Percentiles rank a stretch among this genome's conserved stretches.
Conservation (phyloP, 2,329 filamentous ascomycete genomes). For the Echinosphaeria canescens region DNA sequence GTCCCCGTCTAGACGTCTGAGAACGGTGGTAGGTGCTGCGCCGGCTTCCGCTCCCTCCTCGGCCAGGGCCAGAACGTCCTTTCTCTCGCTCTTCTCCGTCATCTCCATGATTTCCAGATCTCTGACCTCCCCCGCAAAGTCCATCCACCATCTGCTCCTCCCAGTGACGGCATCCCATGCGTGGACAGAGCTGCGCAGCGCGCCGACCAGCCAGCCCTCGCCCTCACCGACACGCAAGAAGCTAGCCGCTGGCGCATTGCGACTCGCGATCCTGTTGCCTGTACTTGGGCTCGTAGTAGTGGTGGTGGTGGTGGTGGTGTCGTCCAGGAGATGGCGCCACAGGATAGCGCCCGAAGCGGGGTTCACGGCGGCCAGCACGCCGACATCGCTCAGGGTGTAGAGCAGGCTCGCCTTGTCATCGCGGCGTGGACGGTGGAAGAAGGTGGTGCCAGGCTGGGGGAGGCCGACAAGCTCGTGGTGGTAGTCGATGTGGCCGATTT, state of each 20-base stretch:
- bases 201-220: slow-evolving; percentile 58
- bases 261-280: slow-evolving; percentile 15
- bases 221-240: slow-evolving; percentile 54
- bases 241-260: no score
- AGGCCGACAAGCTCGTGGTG: slow-evolving; percentile 77
- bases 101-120: slow-evolving; percentile 63
- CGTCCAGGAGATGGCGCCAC: slow-evolving; percentile 63
- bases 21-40: slow-evolving; percentile 23
- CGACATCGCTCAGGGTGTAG: slow-evolving; percentile 74
- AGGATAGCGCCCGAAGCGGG: slow-evolving; percentile 66
- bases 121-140: slow-evolving; percentile 33
- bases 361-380: slow-evolving; percentile 71
- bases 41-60: slow-evolving; percentile 22
- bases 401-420: slow-evolving; percentile 73
- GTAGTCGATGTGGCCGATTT: slow-evolving; percentile 82
- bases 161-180: slow-evolving; percentile 75
- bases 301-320: slow-evolving; percentile 19
- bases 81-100: slow-evolving; percentile 31
- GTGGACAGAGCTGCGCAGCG: slow-evolving; percentile 45
- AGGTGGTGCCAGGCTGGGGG: slow-evolving; percentile 64
- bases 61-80: slow-evolving; percentile 52
- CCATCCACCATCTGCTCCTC: slow-evolving; percentile 51
- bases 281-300: no score
- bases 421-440: slow-evolving; percentile 76
- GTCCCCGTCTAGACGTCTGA: slow-evolving; percentile 52